Percentiles rank a stretch among this genome's conserved stretches.
phyloP scores from a whole-genome alignment of 345 rosid genomes.

The Tarenaya hassleriana region DNA sequence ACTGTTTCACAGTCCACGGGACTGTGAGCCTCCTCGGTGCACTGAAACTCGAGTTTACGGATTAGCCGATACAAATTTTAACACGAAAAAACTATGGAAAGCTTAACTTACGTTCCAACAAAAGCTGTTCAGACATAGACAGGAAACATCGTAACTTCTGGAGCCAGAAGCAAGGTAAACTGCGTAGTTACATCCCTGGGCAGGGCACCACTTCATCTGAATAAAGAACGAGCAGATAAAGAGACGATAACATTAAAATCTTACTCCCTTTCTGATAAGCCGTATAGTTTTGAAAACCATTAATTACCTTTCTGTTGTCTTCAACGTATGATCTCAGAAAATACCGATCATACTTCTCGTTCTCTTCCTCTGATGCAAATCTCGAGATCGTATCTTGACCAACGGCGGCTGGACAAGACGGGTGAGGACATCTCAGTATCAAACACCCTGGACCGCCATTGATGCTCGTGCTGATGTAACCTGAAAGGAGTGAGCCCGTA shows the following conservation, averaged over 20 bases:
- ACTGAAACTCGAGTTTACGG: background rate
- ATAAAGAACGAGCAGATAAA: too few species aligned
- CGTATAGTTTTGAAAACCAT: too few species aligned
- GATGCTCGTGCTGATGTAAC: conserved; percentile 52
- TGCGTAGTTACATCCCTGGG: background rate
- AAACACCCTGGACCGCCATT: conserved; percentile 87
- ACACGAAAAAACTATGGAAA: too few species aligned
- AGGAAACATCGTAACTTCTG: background rate
- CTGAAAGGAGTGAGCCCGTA: conserved; percentile 27
- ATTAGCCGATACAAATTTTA: too few species aligned
- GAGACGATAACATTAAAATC: too few species aligned
- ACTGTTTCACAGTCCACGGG: background rate
- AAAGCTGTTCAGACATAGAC: background rate
- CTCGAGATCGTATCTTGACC: conserved; percentile 55
- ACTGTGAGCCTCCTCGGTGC: background rate
- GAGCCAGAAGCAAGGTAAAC: background rate
- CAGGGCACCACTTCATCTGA: background rate
- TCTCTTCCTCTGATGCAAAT: conserved; percentile 48
- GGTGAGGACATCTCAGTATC: conserved; percentile 65
- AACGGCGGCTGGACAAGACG: conserved; percentile 60
- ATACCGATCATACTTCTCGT: conserved; percentile 50
- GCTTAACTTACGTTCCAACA: background rate
- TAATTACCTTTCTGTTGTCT: conserved; percentile 68
- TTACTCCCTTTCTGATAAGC: too few species aligned
- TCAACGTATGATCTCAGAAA: conserved; percentile 69